These are phyloP conservation scores for Oidium heveae DNA, from an alignment of 2,329 filamentous ascomycete genomes.

Conservation along the genomic window DNA sequence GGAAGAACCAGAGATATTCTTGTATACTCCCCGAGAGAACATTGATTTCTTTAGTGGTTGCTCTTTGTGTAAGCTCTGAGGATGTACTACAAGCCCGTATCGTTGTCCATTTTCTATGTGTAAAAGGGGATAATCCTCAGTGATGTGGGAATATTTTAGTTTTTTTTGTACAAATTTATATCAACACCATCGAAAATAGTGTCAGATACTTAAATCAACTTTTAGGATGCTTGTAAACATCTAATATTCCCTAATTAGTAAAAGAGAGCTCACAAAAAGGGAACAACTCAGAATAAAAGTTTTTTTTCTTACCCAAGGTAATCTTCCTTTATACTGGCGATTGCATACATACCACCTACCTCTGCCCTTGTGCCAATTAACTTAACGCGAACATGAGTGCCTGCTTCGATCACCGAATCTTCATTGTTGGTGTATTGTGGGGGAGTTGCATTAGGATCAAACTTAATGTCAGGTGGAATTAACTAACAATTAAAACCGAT, in stretches of 20 bases:
- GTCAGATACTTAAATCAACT: not conserved
- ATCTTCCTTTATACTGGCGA: constrained; percentile 85
- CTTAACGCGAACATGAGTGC: constrained; percentile 80
- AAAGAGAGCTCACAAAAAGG: not conserved
- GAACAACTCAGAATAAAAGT: not conserved
- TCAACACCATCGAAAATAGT: too few relatives aligned
- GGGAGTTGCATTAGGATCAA: constrained; percentile 87
- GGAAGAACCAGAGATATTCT: too few relatives aligned
- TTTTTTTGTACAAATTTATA: too few relatives aligned
- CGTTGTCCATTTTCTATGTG: too few relatives aligned
- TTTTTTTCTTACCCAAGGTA: constrained; percentile 31
- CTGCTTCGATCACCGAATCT: constrained; percentile 79
- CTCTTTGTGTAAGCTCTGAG: too few relatives aligned
- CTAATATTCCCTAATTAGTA: constrained; percentile 3
- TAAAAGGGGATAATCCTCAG: too few relatives aligned
- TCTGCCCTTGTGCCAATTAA: constrained; percentile 84
- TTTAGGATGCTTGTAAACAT: constrained; percentile 10
- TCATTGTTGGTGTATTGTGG: constrained; percentile 90
- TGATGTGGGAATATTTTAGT: too few relatives aligned
- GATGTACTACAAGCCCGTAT: too few relatives aligned
- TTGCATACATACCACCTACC: constrained; percentile 85
- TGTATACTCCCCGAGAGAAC: too few relatives aligned
- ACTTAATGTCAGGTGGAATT: constrained; percentile 80
- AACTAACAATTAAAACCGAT: constrained; percentile 25
- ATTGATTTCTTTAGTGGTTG: too few relatives aligned